A percentile compares a stretch with the other conserved stretches of the same genome.
Conservation (phyloP, 805 yeast species). For the Kluyveromyces aestuarii region DNA sequence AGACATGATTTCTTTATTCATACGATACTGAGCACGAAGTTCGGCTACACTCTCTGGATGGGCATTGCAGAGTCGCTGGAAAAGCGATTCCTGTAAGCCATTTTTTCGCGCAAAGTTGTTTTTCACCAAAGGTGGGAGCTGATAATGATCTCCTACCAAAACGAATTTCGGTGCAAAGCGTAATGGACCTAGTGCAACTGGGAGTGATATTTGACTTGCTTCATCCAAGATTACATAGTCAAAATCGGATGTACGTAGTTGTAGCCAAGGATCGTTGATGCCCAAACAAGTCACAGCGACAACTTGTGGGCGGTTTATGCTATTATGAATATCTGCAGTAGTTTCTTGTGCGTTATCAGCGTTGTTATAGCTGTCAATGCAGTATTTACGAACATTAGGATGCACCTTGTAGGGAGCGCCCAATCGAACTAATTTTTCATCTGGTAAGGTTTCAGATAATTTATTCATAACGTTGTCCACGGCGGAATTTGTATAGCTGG, state of each 20-base stretch:
- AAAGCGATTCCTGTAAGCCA: constrained; percentile 61
- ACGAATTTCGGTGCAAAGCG: constrained; percentile 69
- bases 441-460: constrained; percentile 33
- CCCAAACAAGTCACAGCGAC: constrained; percentile 90
- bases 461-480: constrained; percentile 87
- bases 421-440: constrained; percentile 46
- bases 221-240: constrained; percentile 95
- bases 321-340: constrained; percentile 37
- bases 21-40: constrained; percentile 77
- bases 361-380: constrained; percentile 28
- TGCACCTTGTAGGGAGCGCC: constrained; percentile 58
- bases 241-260: constrained; percentile 40
- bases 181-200: constrained; percentile 83
- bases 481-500: constrained; percentile 92
- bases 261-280: constrained; percentile 29
- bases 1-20: constrained; percentile 84
- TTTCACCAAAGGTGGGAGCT: constrained; percentile 80
- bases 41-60: constrained; percentile 73
- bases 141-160: constrained; percentile 94
- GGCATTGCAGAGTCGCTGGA: constrained; percentile 59
- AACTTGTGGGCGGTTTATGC: constrained; percentile 50
- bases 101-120: constrained; percentile 53
- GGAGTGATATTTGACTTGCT: constrained; percentile 92
- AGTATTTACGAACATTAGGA: constrained; percentile 43
- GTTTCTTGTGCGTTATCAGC: constrained; percentile 31